phyloP scores from a whole-genome alignment of 768 basidiomycete genomes.

The Tremella mesenterica region DNA sequence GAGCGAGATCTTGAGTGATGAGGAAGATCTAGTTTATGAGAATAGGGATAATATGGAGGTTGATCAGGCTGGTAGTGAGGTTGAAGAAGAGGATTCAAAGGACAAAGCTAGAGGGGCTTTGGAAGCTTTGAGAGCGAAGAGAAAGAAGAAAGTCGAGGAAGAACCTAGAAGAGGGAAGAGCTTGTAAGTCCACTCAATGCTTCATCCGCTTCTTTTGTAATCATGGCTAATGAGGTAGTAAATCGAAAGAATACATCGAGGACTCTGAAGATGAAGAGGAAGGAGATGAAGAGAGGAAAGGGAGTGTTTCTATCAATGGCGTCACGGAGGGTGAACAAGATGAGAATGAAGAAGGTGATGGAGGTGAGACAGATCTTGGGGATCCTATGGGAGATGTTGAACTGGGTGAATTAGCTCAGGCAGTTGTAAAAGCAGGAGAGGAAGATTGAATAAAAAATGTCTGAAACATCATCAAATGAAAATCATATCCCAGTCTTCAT shows the following conservation, averaged over 20 bases:
- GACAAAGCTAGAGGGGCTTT: conserved; percentile 22
- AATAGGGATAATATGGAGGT: conserved; percentile 8
- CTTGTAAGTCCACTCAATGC: conserved; percentile 14
- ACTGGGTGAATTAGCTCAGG: too few relatives aligned
- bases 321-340: conserved; percentile 29
- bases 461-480: too few relatives aligned
- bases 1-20: conserved; percentile 22
- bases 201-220: background rate
- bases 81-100: conserved; percentile 21
- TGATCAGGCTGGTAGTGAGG: conserved; percentile 13
- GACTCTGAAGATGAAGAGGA: conserved; percentile 60
- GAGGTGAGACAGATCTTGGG: too few relatives aligned
- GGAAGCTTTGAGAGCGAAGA: conserved; percentile 25
- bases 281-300: conserved; percentile 7
- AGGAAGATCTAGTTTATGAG: conserved; percentile 1
- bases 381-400: too few relatives aligned
- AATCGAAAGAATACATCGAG: conserved; percentile 78
- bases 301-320: too few relatives aligned
- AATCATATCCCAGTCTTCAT: too few relatives aligned
- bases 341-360: conserved; percentile 44
- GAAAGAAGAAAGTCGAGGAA: conserved; percentile 28
- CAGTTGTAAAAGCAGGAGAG: too few relatives aligned
- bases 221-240: conserved; percentile 49
- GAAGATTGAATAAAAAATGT: too few relatives aligned
- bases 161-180: conserved; percentile 7